Base-by-base conservation (phyloP, 148 eudicot species). In the Nyssa sinensis region DNA sequence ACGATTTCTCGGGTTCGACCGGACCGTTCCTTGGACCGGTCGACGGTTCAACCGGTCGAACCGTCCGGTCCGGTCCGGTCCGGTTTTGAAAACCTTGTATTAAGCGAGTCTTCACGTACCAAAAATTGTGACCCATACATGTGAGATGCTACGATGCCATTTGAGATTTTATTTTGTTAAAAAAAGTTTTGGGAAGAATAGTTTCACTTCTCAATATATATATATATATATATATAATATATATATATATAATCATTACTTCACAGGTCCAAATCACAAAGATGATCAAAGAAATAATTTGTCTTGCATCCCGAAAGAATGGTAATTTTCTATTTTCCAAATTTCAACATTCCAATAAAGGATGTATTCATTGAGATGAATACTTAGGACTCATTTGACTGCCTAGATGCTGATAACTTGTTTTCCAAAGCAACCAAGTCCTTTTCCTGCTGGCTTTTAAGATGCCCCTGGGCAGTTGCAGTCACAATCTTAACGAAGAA, bases 401-500 rank as follows among this genome's bases (percentile, higher is more conserved):
- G 70, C 58, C 66, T 82, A n/a, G 78, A 74, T 67, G 41, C 67
- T 23, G 67, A 31, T 70, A 11, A 73, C 64, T 78, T 78, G 63
- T 80, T 83, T 67, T 76, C 25, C 25, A 66, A 17, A 32, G 74
- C 62, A 31, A 41, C 73, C 37, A 80, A 35, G 69, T 86, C 82
- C 33, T 75, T 78, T 60, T 86, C 86, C 72, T 83, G 88, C 67
- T 70, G 75, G 24, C 81, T 81, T 78, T 80, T 86, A 28, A 78
- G 84, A 74, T 80, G 83, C 63, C 76, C 72, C 69, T 81, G 88
- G 31, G 88, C 88, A 37, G 84, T 81, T 63, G 86, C 10, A 59
- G 83, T 86, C 79, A 86, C 82, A 34, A 86, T 86, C 82, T 83
- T 80, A 78, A 83, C 69, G 57, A 86, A 78, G 79, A 86, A 86